These are phyloP conservation scores for Mycocentrospora acerina DNA, from an alignment of 2,329 filamentous ascomycete genomes.

Conservation along the genomic window DNA sequence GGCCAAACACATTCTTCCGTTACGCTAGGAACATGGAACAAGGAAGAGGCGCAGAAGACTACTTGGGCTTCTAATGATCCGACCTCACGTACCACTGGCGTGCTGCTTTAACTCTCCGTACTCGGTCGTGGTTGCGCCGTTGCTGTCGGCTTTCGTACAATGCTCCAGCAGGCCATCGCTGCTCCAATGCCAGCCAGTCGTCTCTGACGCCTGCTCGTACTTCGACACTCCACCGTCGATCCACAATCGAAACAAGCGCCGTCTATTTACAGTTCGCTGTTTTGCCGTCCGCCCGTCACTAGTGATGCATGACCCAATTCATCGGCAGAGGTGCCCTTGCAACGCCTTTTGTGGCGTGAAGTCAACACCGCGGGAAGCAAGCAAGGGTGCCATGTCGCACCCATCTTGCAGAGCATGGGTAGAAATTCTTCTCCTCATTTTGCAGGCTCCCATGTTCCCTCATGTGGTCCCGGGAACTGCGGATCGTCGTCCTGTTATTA, in stretches of 20 bases:
- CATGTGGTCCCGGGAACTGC: constrained; percentile 18
- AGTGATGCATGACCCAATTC: neutral
- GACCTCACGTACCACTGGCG: too few species aligned
- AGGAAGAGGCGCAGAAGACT: neutral
- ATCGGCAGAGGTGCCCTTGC: constrained; percentile 8
- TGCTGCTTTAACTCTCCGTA: too few species aligned
- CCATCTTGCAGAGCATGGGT: constrained; percentile 18
- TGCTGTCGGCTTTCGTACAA: too few species aligned
- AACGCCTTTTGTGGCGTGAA: constrained; percentile 21
- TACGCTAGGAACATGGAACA: neutral
- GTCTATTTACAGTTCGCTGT: constrained; percentile 30
- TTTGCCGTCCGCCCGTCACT: constrained; percentile 27
- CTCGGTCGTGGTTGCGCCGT: too few species aligned
- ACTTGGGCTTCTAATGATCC: neutral
- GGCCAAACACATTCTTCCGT: too few species aligned
- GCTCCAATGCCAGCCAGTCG: too few species aligned
- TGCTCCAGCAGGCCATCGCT: too few species aligned
- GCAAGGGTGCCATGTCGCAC: constrained; percentile 23
- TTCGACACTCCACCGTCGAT: constrained; percentile 20
- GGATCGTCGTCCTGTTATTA: constrained; percentile 22
- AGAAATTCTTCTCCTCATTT: constrained; percentile 14
- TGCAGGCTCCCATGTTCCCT: constrained; percentile 29
- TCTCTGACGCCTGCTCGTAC: constrained; percentile 18
- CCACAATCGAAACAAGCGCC: constrained; percentile 24
- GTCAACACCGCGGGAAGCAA: constrained; percentile 18